phyloP scores from a whole-genome alignment of 345 rosid genomes.

The Rhodamnia rubescens region DNA sequence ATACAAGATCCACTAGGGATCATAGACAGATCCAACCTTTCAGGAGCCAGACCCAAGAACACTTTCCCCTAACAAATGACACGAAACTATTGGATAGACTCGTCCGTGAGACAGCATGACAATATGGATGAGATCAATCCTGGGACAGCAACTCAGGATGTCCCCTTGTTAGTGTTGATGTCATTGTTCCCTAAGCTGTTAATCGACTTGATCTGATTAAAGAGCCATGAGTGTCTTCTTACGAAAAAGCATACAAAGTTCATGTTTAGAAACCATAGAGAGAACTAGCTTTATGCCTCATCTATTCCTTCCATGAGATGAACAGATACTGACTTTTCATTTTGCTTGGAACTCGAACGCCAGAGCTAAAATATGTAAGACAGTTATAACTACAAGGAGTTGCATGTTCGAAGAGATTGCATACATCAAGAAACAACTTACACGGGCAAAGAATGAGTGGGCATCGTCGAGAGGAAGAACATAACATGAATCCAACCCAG shows the following conservation, averaged over 20 bases:
- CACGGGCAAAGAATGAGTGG: not conserved
- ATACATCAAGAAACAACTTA: not conserved
- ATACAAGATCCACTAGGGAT: not conserved
- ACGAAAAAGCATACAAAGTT: not conserved
- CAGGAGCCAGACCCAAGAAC: not conserved
- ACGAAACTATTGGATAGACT: not conserved
- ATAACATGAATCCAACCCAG: not conserved
- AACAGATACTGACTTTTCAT: not conserved
- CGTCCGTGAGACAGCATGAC: not conserved
- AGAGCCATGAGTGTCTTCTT: not conserved
- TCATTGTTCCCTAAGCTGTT: not conserved
- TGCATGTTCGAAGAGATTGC: not conserved
- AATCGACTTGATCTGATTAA: not conserved
- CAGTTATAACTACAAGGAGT: not conserved
- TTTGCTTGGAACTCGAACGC: not conserved
- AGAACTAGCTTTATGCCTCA: not conserved
- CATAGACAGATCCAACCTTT: not conserved
- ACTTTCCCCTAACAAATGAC: not conserved
- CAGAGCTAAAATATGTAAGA: not conserved
- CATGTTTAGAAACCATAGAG: not conserved
- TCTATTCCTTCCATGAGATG: not conserved
- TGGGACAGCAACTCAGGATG: not conserved
- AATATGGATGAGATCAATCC: not conserved
- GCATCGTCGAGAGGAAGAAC: not conserved
- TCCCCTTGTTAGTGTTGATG: not conserved